Conservation (phyloP, 352 stramenopile species). For the Phytophthora pini region DNA sequence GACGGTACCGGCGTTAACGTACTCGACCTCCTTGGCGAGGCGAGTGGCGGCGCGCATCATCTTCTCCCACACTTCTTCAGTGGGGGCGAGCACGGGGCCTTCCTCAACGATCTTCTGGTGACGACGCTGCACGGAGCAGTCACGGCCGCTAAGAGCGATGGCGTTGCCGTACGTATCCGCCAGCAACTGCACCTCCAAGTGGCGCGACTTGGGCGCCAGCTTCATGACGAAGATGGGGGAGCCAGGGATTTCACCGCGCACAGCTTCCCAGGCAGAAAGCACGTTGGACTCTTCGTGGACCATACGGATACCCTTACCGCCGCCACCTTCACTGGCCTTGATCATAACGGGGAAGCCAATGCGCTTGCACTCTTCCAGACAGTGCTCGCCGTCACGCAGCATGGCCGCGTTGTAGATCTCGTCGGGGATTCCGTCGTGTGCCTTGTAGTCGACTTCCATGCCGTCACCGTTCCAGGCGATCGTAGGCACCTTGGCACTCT, state of each 20-base stretch:
- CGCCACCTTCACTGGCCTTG: conserved; percentile 99
- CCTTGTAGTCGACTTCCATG: conserved; percentile 94
- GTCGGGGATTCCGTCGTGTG: conserved; percentile 89
- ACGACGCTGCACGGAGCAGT: conserved; percentile 99
- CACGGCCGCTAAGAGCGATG: conserved; percentile 98
- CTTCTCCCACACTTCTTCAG: conserved; percentile 95
- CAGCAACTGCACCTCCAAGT: conserved; percentile 99
- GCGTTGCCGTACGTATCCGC: conserved; percentile 98
- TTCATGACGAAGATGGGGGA: conserved; percentile 99
- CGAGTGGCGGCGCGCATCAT: conserved; percentile 98
- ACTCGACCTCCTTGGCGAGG: conserved; percentile 98
- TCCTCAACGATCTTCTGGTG: conserved; percentile 99
- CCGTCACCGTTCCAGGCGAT: conserved; percentile 99
- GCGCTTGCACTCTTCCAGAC: conserved; percentile 91
- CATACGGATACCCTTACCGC: conserved; percentile 99
- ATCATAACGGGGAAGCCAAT: conserved; percentile 99
- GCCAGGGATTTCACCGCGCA: conserved; percentile 98
- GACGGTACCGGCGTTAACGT: conserved; percentile 99
- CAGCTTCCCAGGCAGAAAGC: conserved; percentile 94
- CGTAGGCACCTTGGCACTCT: conserved; percentile 98
- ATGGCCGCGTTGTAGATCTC: conserved; percentile 95
- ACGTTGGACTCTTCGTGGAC: conserved; percentile 93
- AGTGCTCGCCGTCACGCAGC: conserved; percentile 93
- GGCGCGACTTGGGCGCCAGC: conserved; percentile 95
- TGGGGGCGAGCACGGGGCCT: conserved; percentile 94